phyloP scores from a whole-genome alignment of 257 asterid genomes.

The Solanum neorickii region DNA sequence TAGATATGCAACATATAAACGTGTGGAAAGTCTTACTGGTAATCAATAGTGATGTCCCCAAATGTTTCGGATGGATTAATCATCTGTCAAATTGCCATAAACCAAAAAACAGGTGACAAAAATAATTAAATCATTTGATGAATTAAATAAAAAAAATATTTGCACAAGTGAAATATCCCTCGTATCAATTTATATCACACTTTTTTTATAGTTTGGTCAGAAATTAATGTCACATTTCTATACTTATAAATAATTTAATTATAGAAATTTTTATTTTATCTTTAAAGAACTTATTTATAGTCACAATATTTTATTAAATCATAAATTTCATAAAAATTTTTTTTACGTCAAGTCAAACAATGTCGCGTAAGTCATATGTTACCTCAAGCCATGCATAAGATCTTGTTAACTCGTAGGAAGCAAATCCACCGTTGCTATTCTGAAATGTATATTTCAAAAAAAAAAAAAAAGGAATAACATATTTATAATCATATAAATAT shows the following conservation, averaged over 20 bases:
- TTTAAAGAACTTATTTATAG: too few species aligned
- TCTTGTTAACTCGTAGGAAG: slow-evolving; percentile 71
- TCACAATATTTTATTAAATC: not conserved
- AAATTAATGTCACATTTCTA: too few species aligned
- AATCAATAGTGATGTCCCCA: slow-evolving; percentile 62
- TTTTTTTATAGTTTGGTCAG: too few species aligned
- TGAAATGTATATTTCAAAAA: slow-evolving; percentile 7
- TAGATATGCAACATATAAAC: too few species aligned
- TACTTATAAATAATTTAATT: too few species aligned
- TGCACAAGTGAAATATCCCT: not conserved
- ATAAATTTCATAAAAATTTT: too few species aligned
- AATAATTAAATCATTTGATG: not conserved
- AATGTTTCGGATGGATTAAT: slow-evolving; percentile 68
- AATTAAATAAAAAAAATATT: not conserved
- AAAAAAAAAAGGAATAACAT: too few species aligned
- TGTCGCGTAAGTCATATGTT: not conserved
- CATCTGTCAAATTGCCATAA: slow-evolving; percentile 24
- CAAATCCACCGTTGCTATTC: slow-evolving; percentile 68
- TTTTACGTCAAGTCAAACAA: not conserved
- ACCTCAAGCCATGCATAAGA: slow-evolving; percentile 76
- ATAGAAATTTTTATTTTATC: too few species aligned
- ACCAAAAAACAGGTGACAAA: not conserved
- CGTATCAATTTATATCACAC: not conserved
- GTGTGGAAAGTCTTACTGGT: slow-evolving; percentile 37
- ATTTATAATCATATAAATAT: too few species aligned